Evolutionary conservation across 2,329 filamentous ascomycete genomes (phyloP).

Genomic region (Monilinia fructigena): DNA sequence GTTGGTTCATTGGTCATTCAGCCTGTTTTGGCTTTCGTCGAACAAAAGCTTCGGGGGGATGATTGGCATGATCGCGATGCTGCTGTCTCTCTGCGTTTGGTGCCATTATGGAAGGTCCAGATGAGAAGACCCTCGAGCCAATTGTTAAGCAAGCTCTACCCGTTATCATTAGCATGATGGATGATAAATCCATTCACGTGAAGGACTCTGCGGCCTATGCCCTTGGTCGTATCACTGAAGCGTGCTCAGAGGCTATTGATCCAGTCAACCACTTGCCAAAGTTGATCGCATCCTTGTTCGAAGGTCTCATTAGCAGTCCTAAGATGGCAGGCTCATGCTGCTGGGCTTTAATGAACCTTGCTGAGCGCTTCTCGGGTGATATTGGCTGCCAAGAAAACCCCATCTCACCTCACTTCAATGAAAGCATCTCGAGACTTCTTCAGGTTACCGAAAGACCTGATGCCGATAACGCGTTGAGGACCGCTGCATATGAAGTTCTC

Average conservation of each 20-base stretch:
- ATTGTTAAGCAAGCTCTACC: slow-evolving; percentile 94
- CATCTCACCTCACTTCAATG: slow-evolving; percentile 87
- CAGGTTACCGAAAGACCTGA: slow-evolving; percentile 80
- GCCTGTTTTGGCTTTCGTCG: slow-evolving; percentile 86
- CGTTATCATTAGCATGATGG: slow-evolving; percentile 87
- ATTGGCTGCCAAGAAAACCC: slow-evolving; percentile 74
- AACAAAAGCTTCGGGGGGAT: slow-evolving; percentile 82
- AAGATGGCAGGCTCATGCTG: slow-evolving; percentile 99
- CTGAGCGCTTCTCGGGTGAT: slow-evolving; percentile 90
- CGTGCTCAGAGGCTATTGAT: slow-evolving; percentile 88
- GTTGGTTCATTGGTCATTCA: slow-evolving; percentile 81
- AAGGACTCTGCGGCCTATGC: slow-evolving; percentile 96
- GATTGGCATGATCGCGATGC: slow-evolving; percentile 96
- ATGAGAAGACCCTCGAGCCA: slow-evolving; percentile 86
- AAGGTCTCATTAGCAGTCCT: slow-evolving; percentile 81
- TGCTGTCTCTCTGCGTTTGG: slow-evolving; percentile 94
- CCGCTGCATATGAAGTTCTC: slow-evolving; percentile 94
- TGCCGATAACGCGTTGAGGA: slow-evolving; percentile 84
- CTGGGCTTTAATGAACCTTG: slow-evolving; percentile 98
- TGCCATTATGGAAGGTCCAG: slow-evolving; percentile 97
- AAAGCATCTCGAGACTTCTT: slow-evolving; percentile 82
- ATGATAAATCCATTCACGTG: slow-evolving; percentile 84
- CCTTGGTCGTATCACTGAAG: slow-evolving; percentile 92
- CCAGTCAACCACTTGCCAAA: slow-evolving; percentile 77
- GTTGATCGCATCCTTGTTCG: slow-evolving; percentile 85